phyloP scores from a whole-genome alignment of 345 rosid species.

The Clausena lansium region DNA sequence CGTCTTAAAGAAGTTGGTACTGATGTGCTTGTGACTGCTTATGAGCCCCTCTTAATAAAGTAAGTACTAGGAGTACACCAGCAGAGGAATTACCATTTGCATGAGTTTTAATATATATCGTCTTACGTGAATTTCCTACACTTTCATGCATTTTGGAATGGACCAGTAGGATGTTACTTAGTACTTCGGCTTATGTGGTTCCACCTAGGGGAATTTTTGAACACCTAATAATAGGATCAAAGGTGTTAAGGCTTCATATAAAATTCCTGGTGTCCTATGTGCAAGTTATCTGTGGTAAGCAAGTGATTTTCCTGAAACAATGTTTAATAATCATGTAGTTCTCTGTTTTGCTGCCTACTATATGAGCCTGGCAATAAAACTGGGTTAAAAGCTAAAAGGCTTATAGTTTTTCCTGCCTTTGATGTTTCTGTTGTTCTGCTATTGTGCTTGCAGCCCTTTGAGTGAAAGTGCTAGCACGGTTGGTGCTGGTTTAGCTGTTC shows the following conservation, averaged over 20 bases:
- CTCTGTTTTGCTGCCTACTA: neutral
- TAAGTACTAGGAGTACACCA: constrained; percentile 28
- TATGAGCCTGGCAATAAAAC: neutral
- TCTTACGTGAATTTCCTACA: neutral
- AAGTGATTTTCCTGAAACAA: neutral
- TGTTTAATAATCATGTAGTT: neutral
- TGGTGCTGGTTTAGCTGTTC: constrained; percentile 65
- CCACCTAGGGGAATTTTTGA: neutral
- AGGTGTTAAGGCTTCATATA: neutral
- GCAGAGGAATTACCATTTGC: neutral
- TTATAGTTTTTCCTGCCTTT: neutral
- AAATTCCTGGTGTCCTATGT: neutral
- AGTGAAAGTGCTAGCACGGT: constrained; percentile 73
- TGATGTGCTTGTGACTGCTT: constrained; percentile 67
- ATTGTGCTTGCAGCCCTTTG: constrained; percentile 52
- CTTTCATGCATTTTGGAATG: neutral
- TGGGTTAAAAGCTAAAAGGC: neutral
- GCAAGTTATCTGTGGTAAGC: neutral
- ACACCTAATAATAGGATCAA: neutral
- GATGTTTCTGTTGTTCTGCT: neutral
- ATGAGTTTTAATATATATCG: neutral
- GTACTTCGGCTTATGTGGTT: neutral
- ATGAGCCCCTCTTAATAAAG: constrained; percentile 73
- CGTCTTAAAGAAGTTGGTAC: constrained; percentile 78
- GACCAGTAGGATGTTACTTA: neutral